A percentile compares a stretch with the other conserved stretches of the same genome.
These are phyloP conservation scores for Hanseniaspora valbyensis DNA, from an alignment of 805 yeast genomes.

Conservation along the genomic window DNA sequence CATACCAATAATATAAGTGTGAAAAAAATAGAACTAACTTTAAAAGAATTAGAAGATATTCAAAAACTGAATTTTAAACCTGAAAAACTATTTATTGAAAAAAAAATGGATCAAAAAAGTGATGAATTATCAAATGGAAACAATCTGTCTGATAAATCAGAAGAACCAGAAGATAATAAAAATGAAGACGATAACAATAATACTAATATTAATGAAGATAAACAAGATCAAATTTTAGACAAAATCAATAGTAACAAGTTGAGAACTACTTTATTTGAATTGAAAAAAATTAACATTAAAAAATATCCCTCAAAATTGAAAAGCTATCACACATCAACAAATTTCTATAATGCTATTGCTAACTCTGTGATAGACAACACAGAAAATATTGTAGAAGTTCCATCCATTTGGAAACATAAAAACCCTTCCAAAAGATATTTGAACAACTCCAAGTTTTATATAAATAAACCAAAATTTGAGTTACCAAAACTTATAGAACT, in stretches of 20 bases:
- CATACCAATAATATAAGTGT: not conserved
- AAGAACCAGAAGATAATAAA: too few relatives aligned
- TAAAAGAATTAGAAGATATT: not conserved
- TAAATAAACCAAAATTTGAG: not conserved
- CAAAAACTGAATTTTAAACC: not conserved
- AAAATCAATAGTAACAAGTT: conserved; percentile 12
- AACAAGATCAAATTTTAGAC: not conserved
- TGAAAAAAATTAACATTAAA: conserved; percentile 11
- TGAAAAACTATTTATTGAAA: too few relatives aligned
- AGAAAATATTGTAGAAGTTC: conserved; percentile 6
- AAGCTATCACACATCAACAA: conserved; percentile 8
- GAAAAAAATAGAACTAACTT: not conserved
- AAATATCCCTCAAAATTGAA: conserved; percentile 6
- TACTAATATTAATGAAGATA: not conserved
- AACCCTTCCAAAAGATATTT: conserved; percentile 1
- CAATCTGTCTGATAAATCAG: not conserved
- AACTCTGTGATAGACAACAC: conserved; percentile 1
- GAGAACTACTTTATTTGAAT: conserved; percentile 3
- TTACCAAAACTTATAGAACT: conserved; percentile 1
- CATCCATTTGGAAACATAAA: conserved; percentile 1
- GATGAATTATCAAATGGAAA: too few relatives aligned
- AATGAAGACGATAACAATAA: not conserved
- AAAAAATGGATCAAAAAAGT: too few relatives aligned
- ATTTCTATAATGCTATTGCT: conserved; percentile 3
- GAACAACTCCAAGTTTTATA: not conserved